Evolutionary conservation across 2,329 filamentous ascomycete genomes (phyloP).

Genomic region (Fusarium beomiforme): DNA sequence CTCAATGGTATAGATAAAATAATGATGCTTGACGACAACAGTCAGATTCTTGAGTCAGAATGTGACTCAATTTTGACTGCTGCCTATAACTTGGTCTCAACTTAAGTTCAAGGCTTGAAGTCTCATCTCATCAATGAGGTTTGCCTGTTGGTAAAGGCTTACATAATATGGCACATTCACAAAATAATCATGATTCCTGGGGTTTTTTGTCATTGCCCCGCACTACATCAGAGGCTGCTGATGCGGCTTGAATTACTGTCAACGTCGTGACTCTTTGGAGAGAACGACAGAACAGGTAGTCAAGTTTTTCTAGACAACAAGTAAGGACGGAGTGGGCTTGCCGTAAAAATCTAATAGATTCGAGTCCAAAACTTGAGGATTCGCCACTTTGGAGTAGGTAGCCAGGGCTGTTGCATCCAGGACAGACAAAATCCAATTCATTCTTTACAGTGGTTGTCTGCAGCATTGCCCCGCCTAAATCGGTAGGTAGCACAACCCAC

Average conservation of each 20-base stretch:
- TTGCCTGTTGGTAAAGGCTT: conserved; percentile 24
- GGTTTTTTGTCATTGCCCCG: conserved; percentile 10
- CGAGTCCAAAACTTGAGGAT: conserved; percentile 31
- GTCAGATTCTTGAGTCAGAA: neutral
- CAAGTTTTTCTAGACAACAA: neutral
- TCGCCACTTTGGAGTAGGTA: conserved; percentile 38
- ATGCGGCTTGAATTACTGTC: conserved; percentile 3
- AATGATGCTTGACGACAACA: neutral
- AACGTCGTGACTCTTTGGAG: neutral
- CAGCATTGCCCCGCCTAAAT: conserved; percentile 37
- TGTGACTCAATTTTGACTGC: neutral
- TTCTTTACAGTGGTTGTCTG: conserved; percentile 15
- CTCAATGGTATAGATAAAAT: neutral
- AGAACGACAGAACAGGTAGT: neutral
- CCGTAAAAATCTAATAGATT: neutral
- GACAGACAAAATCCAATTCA: neutral
- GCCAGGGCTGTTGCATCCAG: conserved; percentile 1
- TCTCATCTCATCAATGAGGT: neutral
- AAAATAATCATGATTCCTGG: conserved; percentile 32
- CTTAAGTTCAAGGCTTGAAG: neutral
- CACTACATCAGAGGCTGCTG: conserved; percentile 7
- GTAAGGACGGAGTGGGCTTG: neutral
- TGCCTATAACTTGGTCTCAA: neutral
- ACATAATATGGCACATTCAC: conserved; percentile 46
- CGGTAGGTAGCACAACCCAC: conserved; percentile 24